phyloP scores from a whole-genome alignment of 2,329 filamentous ascomycete species.

The Periconia sp. region DNA sequence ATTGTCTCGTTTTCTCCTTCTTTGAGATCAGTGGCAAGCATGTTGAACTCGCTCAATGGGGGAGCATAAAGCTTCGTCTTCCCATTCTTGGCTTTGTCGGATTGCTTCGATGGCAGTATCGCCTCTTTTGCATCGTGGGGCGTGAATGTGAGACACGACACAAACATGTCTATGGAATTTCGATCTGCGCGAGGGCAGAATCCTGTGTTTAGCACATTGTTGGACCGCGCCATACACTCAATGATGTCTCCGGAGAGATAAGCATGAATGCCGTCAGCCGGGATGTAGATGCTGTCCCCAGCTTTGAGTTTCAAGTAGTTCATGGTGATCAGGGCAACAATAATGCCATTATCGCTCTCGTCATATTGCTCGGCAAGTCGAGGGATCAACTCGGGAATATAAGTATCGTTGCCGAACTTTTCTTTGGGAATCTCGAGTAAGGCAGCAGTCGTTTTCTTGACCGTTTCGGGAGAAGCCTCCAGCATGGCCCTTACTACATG shows the following conservation, averaged over 20 bases:
- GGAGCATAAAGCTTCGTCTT: conserved; percentile 67
- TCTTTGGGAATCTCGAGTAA: conserved; percentile 53
- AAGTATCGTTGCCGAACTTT: conserved; percentile 54
- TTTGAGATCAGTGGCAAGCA: conserved; percentile 62
- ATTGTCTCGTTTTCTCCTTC: conserved; percentile 62
- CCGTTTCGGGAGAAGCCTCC: conserved; percentile 53
- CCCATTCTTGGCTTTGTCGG: conserved; percentile 57
- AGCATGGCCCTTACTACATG: conserved; percentile 59
- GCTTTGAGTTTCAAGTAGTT: conserved; percentile 69
- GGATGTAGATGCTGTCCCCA: conserved; percentile 70
- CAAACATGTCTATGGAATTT: conserved; percentile 66
- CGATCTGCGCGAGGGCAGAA: conserved; percentile 70
- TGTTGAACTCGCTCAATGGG: conserved; percentile 71
- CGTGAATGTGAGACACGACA: conserved; percentile 63
- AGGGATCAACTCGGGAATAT: conserved; percentile 66
- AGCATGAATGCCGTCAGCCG: conserved; percentile 73
- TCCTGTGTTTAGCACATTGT: conserved; percentile 74
- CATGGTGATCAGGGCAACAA: conserved; percentile 73
- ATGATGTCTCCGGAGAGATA: conserved; percentile 74
- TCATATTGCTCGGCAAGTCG: conserved; percentile 67
- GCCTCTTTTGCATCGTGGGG: conserved; percentile 62
- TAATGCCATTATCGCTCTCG: conserved; percentile 63
- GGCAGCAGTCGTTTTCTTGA: conserved; percentile 56
- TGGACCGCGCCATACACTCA: conserved; percentile 75
- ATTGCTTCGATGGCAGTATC: conserved; percentile 54